Conservation (phyloP, 2,329 filamentous ascomycete species). For the Dactylellina cionopaga region DNA sequence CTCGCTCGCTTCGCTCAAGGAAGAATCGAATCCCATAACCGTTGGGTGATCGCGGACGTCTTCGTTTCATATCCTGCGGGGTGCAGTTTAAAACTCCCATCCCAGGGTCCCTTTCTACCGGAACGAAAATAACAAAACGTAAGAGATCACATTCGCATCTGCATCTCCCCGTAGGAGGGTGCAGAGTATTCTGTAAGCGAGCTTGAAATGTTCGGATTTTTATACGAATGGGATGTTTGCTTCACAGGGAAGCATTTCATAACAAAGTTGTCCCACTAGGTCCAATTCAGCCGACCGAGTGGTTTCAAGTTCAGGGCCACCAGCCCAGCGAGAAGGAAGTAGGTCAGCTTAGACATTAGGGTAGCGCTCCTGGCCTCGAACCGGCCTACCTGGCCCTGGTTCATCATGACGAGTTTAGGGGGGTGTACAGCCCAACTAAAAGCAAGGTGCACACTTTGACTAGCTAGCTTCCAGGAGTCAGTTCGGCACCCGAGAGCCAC, state of each 20-base stretch:
- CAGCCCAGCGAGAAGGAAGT: slow-evolving; percentile 9
- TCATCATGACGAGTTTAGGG: slow-evolving; percentile 46
- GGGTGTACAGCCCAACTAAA: slow-evolving; percentile 43
- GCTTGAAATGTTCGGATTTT: slow-evolving; percentile 18
- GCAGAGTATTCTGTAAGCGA: slow-evolving; percentile 28
- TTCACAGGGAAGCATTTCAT: too few species aligned
- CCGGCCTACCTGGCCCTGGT: slow-evolving; percentile 29
- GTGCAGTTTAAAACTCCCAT: slow-evolving; percentile 44
- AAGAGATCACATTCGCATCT: slow-evolving; percentile 23
- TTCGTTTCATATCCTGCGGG: slow-evolving; percentile 49
- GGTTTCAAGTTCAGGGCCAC: slow-evolving; percentile 40
- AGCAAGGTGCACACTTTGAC: slow-evolving; percentile 6
- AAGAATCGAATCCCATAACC: neutral
- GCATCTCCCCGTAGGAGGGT: slow-evolving; percentile 29
- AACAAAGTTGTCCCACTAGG: slow-evolving; percentile 15
- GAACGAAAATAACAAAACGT: neutral
- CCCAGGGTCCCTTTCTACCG: slow-evolving; percentile 28
- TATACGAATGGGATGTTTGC: slow-evolving; percentile 32
- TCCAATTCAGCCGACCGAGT: slow-evolving; percentile 45
- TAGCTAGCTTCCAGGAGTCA: slow-evolving; percentile 12
- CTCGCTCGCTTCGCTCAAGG: too few species aligned
- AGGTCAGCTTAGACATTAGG: slow-evolving; percentile 4
- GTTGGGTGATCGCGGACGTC: slow-evolving; percentile 28
- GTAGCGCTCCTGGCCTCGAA: slow-evolving; percentile 31
- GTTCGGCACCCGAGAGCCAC: neutral